A percentile compares a stretch with the other conserved stretches of the same genome.
Evolutionary conservation across 768 basidiomycete genomes (phyloP).

Genomic region (Tylopilus sp.): DNA sequence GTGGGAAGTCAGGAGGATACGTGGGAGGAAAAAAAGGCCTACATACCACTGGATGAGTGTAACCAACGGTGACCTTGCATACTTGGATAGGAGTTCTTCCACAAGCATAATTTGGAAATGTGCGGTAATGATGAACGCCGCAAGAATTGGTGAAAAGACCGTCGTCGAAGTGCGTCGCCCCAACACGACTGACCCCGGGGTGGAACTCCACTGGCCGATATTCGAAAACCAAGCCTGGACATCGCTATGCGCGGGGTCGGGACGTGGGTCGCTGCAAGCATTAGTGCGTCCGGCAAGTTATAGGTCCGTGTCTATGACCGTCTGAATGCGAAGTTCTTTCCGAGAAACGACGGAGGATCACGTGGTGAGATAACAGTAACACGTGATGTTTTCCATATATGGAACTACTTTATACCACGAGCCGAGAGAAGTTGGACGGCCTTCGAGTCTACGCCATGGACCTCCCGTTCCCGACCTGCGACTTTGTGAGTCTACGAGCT

Average conservation of each 20-base stretch:
- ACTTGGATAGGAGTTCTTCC: neutral
- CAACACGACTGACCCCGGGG: constrained; percentile 2
- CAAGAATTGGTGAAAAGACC: constrained; percentile 11
- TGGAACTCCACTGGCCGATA: neutral
- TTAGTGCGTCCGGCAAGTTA: neutral
- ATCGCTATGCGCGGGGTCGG: constrained; percentile 13
- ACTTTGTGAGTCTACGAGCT: constrained; percentile 13
- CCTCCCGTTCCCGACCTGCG: constrained; percentile 5
- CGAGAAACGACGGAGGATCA: too few relatives aligned
- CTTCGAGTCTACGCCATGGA: neutral
- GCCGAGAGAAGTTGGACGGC: too few relatives aligned
- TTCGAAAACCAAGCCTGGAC: constrained; percentile 4
- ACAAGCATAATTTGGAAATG: neutral
- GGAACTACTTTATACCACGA: neutral
- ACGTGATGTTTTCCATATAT: neutral
- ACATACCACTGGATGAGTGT: constrained; percentile 19
- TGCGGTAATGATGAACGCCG: neutral
- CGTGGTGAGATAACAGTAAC: neutral
- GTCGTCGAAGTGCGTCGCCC: neutral
- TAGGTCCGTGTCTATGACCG: neutral
- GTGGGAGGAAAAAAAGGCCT: neutral
- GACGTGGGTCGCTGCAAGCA: constrained; percentile 2
- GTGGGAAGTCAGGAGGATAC: neutral
- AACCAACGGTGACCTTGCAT: constrained; percentile 3
- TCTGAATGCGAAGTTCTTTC: too few relatives aligned